Conservation (phyloP, 164 flowering plant genomes). For the Chimonanthus praecox region DNA sequence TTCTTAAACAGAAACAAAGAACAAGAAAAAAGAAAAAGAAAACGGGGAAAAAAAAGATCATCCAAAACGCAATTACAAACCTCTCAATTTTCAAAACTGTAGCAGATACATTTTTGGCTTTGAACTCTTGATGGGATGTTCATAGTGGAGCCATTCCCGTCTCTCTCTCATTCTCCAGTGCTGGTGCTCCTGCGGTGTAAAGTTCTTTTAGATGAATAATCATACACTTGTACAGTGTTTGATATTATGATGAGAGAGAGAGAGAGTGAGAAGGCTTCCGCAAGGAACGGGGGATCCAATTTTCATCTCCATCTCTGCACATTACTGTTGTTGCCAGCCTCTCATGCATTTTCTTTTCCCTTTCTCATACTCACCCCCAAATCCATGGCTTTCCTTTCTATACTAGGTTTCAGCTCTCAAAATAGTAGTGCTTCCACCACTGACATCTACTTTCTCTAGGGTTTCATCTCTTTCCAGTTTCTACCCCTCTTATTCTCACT, state of each 20-base stretch:
- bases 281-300: constrained; percentile 3
- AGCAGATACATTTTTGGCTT: too few relatives aligned
- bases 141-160: too few relatives aligned
- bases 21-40: too few relatives aligned
- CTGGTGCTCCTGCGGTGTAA: background rate
- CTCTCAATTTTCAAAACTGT: too few relatives aligned
- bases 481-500: background rate
- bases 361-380: background rate
- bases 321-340: background rate
- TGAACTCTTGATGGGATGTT: too few relatives aligned
- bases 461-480: background rate
- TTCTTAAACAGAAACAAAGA: too few relatives aligned
- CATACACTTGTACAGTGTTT: background rate
- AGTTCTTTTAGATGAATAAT: background rate
- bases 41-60: too few relatives aligned
- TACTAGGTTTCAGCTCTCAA: background rate
- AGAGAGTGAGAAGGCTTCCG: background rate
- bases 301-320: background rate
- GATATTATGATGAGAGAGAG: background rate
- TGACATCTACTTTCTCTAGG: background rate
- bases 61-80: too few relatives aligned
- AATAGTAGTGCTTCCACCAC: background rate
- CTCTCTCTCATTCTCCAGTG: too few relatives aligned
- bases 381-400: background rate
- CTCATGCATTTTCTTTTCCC: background rate